These are phyloP conservation scores for Sonneratia alba DNA, from an alignment of 345 rosid species.

Conservation along the genomic window DNA sequence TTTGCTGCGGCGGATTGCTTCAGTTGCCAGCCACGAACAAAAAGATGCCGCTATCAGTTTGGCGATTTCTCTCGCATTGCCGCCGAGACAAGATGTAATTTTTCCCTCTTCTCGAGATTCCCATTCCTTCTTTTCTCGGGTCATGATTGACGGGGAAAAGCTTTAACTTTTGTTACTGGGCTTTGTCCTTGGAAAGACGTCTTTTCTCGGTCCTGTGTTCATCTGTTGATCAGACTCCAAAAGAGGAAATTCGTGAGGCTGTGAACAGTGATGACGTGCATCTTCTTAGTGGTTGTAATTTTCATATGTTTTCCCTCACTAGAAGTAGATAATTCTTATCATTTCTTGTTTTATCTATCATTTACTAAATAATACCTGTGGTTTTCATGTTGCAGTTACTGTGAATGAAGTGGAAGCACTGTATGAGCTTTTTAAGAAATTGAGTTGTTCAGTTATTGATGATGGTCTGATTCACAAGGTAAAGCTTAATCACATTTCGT, in stretches of 20 bases:
- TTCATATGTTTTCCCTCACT: background rate
- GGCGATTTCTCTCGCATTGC: slow-evolving; percentile 29
- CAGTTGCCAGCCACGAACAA: slow-evolving; percentile 10
- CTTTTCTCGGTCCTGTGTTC: no score
- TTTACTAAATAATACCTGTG: background rate
- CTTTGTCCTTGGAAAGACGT: no score
- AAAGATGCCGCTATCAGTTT: slow-evolving; percentile 17
- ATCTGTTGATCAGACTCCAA: no score
- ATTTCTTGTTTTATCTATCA: background rate
- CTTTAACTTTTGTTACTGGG: no score
- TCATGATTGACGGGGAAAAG: no score
- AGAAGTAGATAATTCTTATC: background rate
- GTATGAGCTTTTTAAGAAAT: slow-evolving; percentile 46
- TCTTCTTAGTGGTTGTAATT: background rate
- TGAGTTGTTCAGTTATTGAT: slow-evolving; percentile 47
- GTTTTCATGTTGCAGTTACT: slow-evolving; percentile 30
- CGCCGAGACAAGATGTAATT: slow-evolving; percentile 10
- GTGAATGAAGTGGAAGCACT: slow-evolving; percentile 59
- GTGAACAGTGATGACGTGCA: background rate
- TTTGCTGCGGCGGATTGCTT: slow-evolving; percentile 29
- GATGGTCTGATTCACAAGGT: slow-evolving; percentile 65
- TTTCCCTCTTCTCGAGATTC: background rate
- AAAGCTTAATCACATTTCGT: background rate
- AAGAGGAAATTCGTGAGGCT: no score
- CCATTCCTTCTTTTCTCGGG: background rate